Evolutionary conservation across 495 filamentous ascomycete species (phyloP).

Genomic region (Staphylotrichum tortipilum): DNA sequence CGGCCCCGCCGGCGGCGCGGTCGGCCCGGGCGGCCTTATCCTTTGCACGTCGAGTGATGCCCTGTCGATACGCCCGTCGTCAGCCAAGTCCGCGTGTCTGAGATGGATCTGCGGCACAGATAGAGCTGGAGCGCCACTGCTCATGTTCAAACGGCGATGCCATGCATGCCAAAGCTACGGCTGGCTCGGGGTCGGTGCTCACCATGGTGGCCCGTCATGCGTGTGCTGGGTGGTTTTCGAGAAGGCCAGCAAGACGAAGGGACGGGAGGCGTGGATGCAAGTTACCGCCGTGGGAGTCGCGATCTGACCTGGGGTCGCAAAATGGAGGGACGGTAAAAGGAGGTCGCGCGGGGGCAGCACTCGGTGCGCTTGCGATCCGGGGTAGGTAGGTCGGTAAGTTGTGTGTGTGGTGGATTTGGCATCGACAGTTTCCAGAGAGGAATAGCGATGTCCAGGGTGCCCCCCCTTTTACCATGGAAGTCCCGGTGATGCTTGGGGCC

Average conservation of each 20-base stretch:
- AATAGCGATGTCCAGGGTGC: too few relatives aligned
- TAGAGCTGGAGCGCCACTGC: too few relatives aligned
- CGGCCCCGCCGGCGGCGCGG: slow-evolving; percentile 41
- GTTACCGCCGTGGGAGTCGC: too few relatives aligned
- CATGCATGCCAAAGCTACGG: too few relatives aligned
- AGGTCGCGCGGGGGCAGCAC: not conserved
- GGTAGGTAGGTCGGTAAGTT: not conserved
- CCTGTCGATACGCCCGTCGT: slow-evolving; percentile 27
- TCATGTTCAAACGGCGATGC: too few relatives aligned
- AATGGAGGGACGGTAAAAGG: too few relatives aligned
- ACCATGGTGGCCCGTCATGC: slow-evolving; percentile 24
- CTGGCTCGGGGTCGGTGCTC: slow-evolving; percentile 10
- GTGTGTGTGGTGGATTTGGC: not conserved
- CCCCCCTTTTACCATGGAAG: not conserved
- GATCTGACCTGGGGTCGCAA: too few relatives aligned
- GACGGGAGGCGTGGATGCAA: too few relatives aligned
- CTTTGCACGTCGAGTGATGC: slow-evolving; percentile 49
- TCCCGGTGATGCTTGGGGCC: slow-evolving; percentile 1
- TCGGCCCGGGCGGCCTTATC: slow-evolving; percentile 58
- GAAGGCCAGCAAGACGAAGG: slow-evolving; percentile 8
- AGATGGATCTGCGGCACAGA: too few relatives aligned
- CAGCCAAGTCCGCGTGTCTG: slow-evolving; percentile 5
- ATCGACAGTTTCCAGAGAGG: slow-evolving; percentile 1
- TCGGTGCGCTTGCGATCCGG: not conserved
- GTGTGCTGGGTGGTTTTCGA: slow-evolving; percentile 6